Conservation (phyloP, 2,329 filamentous ascomycete genomes). For the Colletotrichum zoysiae region DNA sequence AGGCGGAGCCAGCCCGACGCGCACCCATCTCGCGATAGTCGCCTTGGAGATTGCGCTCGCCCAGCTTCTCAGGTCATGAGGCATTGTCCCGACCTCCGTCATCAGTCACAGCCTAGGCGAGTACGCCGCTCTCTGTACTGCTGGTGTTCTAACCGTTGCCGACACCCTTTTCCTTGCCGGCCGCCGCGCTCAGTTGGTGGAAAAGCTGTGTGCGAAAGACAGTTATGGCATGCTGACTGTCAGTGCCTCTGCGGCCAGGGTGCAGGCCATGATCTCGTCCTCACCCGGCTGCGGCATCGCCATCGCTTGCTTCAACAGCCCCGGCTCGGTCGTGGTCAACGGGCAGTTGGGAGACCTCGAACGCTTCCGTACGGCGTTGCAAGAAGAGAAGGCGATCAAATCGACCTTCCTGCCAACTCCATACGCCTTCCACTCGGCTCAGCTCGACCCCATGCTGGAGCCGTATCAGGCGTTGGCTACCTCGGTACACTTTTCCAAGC, state of each 20-base stretch:
- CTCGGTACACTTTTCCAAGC: slow-evolving; percentile 54
- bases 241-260: slow-evolving; percentile 61
- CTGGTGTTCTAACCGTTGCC: slow-evolving; percentile 77
- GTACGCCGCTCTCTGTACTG: slow-evolving; percentile 78
- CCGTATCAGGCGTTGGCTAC: slow-evolving; percentile 64
- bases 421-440: slow-evolving; percentile 66
- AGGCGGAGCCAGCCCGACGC: too few relatives aligned
- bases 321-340: slow-evolving; percentile 77
- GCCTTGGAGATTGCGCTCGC: slow-evolving; percentile 68
- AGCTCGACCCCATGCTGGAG: slow-evolving; percentile 67
- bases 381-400: slow-evolving; percentile 53
- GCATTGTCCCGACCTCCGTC: slow-evolving; percentile 66
- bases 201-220: slow-evolving; percentile 72
- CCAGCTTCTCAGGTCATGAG: slow-evolving; percentile 67
- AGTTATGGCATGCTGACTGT: slow-evolving; percentile 72
- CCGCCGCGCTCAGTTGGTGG: slow-evolving; percentile 72
- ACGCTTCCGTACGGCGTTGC: slow-evolving; percentile 57
- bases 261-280: too few relatives aligned
- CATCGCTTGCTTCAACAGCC: slow-evolving; percentile 79
- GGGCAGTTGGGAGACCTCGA: slow-evolving; percentile 56
- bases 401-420: slow-evolving; percentile 60
- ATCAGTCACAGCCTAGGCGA: slow-evolving; percentile 77
- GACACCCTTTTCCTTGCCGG: slow-evolving; percentile 81
- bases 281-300: slow-evolving; percentile 44
- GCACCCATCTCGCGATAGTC: slow-evolving; percentile 65